Evolutionary conservation across 768 basidiomycete genomes (phyloP).

Genomic region (Tricholoma terreum): DNA sequence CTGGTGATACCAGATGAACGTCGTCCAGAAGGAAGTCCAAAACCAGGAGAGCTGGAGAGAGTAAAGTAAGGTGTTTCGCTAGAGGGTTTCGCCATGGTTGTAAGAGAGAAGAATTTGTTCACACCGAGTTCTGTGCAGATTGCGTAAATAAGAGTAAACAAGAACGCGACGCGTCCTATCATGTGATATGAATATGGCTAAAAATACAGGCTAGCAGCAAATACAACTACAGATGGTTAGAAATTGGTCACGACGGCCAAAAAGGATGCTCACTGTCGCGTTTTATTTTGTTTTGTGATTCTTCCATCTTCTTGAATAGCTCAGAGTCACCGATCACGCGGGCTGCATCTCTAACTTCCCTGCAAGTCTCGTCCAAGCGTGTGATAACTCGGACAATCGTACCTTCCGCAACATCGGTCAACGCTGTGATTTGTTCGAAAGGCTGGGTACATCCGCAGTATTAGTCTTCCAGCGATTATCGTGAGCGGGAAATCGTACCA

Average conservation of each 20-base stretch:
- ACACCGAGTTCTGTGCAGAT: too few relatives aligned
- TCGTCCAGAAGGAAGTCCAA: conserved; percentile 1
- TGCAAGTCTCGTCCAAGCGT: conserved; percentile 92
- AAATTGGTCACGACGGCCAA: not conserved
- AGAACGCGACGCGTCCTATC: conserved; percentile 7
- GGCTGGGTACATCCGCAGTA: conserved; percentile 50
- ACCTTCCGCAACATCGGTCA: conserved; percentile 96
- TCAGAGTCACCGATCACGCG: conserved; percentile 96
- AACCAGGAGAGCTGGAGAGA: conserved; percentile 13
- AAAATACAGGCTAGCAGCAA: conserved; percentile 86
- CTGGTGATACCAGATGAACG: not conserved
- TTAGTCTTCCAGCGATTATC: not conserved
- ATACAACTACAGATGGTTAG: conserved; percentile 56
- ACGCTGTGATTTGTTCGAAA: conserved; percentile 87
- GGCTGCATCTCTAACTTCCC: conserved; percentile 95
- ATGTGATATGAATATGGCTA: conserved; percentile 29
- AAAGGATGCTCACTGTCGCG: conserved; percentile 73
- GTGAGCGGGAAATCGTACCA: conserved; percentile 54
- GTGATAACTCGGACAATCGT: conserved; percentile 97
- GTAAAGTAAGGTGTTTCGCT: conserved; percentile 14
- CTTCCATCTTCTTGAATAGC: conserved; percentile 97
- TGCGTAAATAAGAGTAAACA: not conserved
- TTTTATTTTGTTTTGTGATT: conserved; percentile 89
- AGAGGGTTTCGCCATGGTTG: conserved; percentile 33
- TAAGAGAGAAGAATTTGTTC: not conserved